Evolutionary conservation across 2,329 filamentous ascomycete genomes (phyloP).

Genomic region (Aquanectria penicillioides): DNA sequence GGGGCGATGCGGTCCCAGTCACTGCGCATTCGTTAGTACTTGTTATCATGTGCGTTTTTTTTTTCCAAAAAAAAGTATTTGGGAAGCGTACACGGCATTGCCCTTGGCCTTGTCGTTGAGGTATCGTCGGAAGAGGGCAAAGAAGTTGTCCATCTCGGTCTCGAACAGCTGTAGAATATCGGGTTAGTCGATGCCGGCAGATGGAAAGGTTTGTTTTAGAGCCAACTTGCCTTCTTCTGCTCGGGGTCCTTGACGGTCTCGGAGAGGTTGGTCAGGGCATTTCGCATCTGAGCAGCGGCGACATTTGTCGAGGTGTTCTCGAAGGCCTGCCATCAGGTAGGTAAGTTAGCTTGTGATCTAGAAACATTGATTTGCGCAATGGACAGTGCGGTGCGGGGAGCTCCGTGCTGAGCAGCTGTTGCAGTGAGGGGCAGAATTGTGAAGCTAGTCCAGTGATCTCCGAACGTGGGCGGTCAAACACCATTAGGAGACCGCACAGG

Average conservation of each 20-base stretch:
- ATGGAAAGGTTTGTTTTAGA: neutral
- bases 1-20: slow-evolving; percentile 98
- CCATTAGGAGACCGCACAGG: too few relatives aligned
- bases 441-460: neutral
- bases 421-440: neutral
- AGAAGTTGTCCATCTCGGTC: slow-evolving; percentile 99
- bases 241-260: slow-evolving; percentile 87
- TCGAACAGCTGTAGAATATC: slow-evolving; percentile 78
- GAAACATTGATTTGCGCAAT: neutral
- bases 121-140: slow-evolving; percentile 97
- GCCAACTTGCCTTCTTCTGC: slow-evolving; percentile 78
- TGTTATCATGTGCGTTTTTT: slow-evolving; percentile 1
- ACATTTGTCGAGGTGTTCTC: slow-evolving; percentile 99
- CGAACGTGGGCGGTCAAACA: slow-evolving; percentile 17
- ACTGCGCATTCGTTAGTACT: slow-evolving; percentile 56
- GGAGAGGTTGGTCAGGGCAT: slow-evolving; percentile 90
- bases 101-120: slow-evolving; percentile 99
- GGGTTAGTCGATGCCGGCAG: slow-evolving; percentile 16
- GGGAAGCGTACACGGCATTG: slow-evolving; percentile 79
- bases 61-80: too few relatives aligned
- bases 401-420: neutral
- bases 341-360: slow-evolving; percentile 38
- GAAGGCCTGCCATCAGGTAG: slow-evolving; percentile 82
- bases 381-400: neutral
- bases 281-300: slow-evolving; percentile 98